Base-by-base conservation (phyloP, 148 eudicot species). In the Spergularia bocconei region DNA sequence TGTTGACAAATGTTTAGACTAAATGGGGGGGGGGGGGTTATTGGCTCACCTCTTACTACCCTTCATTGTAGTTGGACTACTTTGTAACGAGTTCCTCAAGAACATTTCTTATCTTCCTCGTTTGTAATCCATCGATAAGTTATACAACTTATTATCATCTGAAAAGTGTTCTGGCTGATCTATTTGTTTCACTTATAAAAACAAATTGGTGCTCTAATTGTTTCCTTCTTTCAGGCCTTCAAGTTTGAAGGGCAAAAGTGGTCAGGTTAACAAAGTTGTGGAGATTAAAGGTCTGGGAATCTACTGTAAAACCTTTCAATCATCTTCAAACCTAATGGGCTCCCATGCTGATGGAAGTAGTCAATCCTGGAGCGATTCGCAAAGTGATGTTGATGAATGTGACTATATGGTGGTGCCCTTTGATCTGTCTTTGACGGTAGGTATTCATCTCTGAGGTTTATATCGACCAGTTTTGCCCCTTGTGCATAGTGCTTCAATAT, bases 251-350 rank as follows among this genome's bases (percentile, higher is more conserved):
- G 71, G 84, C 76, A 87, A 83, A 82, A 82, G 88, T 66, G 86
- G 92, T 79, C 97, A 89, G 81, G 96, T 90, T 38, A 85, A 81
- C 86, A 94, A 94, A 87, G 60, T 82, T 78, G 88, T 89, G 72
- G 93, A 90, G 86, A 89, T 94, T 82, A 85, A 81, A 72, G 89
- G 87, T 67, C 83, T 94, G 77, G 91, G 90, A 77, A 82, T 94
- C 60, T 86, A 94, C 58, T 94, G 93, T 79, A 76, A 79, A 78
- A 78, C 86, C 63, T 80, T 73, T 73, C 74, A 75, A 70, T 84
- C 82, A 79, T 75, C 75, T 75, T 79, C 72, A 53, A 86, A 84
- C 79, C 73, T 79, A 77, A 71, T 78, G 71, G 77, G 63, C 57
- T 63, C 65, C 57, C 84, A 63, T 60, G 70, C 21, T 81, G 73